Conservation (phyloP, 805 yeast genomes). For the Kluyveromyces siamensis region DNA sequence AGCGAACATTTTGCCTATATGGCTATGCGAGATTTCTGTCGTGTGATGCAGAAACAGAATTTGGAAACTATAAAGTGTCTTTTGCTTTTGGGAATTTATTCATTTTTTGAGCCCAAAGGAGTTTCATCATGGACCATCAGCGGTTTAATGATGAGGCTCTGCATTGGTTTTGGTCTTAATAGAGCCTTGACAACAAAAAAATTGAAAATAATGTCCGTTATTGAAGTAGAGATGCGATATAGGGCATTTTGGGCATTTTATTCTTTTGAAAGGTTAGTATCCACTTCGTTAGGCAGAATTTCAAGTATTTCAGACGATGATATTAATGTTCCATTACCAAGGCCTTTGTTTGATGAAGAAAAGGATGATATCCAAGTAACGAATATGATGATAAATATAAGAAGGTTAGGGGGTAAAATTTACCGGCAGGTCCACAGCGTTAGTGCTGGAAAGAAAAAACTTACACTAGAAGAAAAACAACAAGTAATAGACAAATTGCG, state of each 20-base stretch:
- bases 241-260: constrained; percentile 44
- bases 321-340: constrained; percentile 38
- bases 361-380: constrained; percentile 33
- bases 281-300: constrained; percentile 42
- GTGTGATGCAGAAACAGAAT: constrained; percentile 33
- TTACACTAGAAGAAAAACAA: constrained; percentile 26
- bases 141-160: constrained; percentile 38
- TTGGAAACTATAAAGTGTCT: constrained; percentile 34
- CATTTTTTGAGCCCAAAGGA: constrained; percentile 42
- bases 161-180: constrained; percentile 39
- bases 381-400: constrained; percentile 34
- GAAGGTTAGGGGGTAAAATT: constrained; percentile 40
- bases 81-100: constrained; percentile 38
- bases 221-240: constrained; percentile 35
- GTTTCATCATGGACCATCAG: constrained; percentile 44
- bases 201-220: constrained; percentile 22
- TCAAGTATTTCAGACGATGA: constrained; percentile 41
- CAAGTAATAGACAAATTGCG: constrained; percentile 28
- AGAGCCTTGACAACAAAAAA: constrained; percentile 27
- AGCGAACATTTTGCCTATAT: constrained; percentile 34
- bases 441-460: constrained; percentile 28
- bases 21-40: constrained; percentile 34
- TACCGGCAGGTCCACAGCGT: constrained; percentile 39
- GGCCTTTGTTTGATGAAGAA: constrained; percentile 33
- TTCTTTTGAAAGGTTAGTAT: constrained; percentile 39